Evolutionary conservation across 1,284 basidiomycete species (phyloP).

Genomic region (Abortiporus biennis): DNA sequence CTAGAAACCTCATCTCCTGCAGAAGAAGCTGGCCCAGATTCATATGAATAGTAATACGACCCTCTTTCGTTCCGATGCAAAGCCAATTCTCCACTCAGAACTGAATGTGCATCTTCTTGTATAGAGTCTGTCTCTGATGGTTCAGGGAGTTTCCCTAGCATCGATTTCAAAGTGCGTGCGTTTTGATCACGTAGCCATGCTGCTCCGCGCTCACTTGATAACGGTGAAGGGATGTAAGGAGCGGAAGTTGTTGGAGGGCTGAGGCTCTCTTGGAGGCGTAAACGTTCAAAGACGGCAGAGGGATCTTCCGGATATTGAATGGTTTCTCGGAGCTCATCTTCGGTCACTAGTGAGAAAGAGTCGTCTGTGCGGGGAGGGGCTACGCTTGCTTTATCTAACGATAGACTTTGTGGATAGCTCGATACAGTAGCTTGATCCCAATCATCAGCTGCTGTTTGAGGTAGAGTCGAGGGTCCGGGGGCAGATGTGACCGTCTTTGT

Average conservation of each 20-base stretch:
- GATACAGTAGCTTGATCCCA: slow-evolving; percentile 17
- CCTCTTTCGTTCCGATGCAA: slow-evolving; percentile 61
- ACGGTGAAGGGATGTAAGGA: slow-evolving; percentile 35
- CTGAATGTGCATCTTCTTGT: slow-evolving; percentile 23
- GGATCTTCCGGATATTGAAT: slow-evolving; percentile 28
- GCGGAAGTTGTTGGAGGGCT: slow-evolving; percentile 38
- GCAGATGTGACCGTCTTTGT: slow-evolving; percentile 17
- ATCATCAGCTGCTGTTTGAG: slow-evolving; percentile 11
- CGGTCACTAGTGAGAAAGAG: background rate
- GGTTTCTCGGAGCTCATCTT: background rate
- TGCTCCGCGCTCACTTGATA: slow-evolving; percentile 58
- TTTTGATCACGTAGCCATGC: slow-evolving; percentile 84
- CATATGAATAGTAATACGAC: slow-evolving; percentile 72
- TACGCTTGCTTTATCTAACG: too few relatives aligned
- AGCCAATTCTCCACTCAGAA: slow-evolving; percentile 53
- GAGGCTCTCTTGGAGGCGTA: slow-evolving; percentile 44
- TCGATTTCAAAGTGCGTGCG: slow-evolving; percentile 50
- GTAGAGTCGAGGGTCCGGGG: slow-evolving; percentile 1
- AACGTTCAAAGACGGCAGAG: slow-evolving; percentile 48
- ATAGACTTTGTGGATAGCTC: slow-evolving; percentile 12
- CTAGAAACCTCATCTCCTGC: slow-evolving; percentile 42
- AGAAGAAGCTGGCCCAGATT: slow-evolving; percentile 39
- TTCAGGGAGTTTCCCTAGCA: slow-evolving; percentile 48
- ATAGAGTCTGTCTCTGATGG: slow-evolving; percentile 36
- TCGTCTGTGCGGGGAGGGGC: background rate